Percentiles rank a stretch among this genome's conserved stretches.
These are phyloP conservation scores for Anthracocystis walkeri DNA, from an alignment of 1,284 basidiomycete species.

Conservation along the genomic window DNA sequence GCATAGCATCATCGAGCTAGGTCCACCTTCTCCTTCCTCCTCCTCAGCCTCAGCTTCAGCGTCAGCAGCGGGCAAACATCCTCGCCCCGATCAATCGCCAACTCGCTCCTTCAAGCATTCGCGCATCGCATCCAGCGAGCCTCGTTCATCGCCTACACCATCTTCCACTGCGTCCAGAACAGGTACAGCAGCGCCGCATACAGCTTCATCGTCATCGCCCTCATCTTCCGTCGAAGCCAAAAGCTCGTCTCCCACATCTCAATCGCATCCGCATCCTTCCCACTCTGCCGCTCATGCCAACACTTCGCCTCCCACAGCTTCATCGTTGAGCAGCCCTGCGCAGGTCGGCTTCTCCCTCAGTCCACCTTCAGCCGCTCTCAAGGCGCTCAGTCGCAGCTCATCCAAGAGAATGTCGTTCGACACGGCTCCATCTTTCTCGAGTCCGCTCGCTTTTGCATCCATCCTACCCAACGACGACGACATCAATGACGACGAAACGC, in stretches of 20 bases:
- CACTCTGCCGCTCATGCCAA: constrained; percentile 30
- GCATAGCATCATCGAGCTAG: constrained; percentile 33
- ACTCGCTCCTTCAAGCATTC: constrained; percentile 39
- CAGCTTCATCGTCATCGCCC: constrained; percentile 8
- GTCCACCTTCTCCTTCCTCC: constrained; percentile 14
- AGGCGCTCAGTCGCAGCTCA: constrained; percentile 35
- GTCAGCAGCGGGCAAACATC: constrained; percentile 31
- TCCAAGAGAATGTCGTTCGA: constrained; percentile 58
- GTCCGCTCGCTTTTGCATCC: constrained; percentile 64
- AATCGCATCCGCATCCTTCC: constrained; percentile 19
- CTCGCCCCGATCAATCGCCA: constrained; percentile 37
- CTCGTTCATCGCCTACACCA: background rate
- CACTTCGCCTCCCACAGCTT: constrained; percentile 26
- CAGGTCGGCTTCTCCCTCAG: constrained; percentile 39
- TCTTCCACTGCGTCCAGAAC: background rate
- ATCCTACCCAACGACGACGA: constrained; percentile 60
- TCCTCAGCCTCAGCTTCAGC: constrained; percentile 19
- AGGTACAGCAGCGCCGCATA: constrained; percentile 6
- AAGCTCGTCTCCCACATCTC: constrained; percentile 17
- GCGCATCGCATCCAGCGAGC: constrained; percentile 22
- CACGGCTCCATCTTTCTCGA: constrained; percentile 65
- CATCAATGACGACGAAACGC: constrained; percentile 30
- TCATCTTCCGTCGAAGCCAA: constrained; percentile 21
- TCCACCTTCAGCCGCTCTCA: constrained; percentile 39
- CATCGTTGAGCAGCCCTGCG: constrained; percentile 21